Evolutionary conservation across 2,329 filamentous ascomycete species (phyloP).

Genomic region (Fusarium protoensiforme): DNA sequence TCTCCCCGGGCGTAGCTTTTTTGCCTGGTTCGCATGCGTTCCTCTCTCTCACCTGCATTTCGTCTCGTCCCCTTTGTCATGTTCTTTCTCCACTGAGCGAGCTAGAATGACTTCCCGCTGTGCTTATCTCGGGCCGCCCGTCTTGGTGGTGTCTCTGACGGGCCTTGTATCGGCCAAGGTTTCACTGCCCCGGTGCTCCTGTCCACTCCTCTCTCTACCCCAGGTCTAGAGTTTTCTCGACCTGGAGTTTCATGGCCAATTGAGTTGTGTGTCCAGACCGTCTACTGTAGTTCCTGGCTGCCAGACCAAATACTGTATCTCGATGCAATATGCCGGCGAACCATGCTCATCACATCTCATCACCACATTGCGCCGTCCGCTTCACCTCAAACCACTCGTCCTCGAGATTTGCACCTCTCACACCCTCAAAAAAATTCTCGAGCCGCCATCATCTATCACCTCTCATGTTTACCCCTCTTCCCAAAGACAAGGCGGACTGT

Average conservation of each 20-base stretch:
- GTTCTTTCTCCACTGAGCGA: not conserved
- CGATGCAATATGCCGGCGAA: conserved; percentile 13
- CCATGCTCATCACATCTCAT: conserved; percentile 11
- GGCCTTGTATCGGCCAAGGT: conserved; percentile 18
- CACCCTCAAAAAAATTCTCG: conserved; percentile 30
- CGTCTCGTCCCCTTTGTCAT: not conserved
- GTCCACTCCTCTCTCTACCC: conserved; percentile 5
- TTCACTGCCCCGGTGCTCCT: conserved; percentile 18
- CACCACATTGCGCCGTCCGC: conserved; percentile 22
- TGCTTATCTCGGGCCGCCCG: not conserved
- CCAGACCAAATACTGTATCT: not conserved
- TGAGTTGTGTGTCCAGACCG: not conserved
- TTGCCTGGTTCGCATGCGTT: conserved; percentile 7
- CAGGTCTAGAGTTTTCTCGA: not conserved
- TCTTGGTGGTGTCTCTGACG: not conserved
- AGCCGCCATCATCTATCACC: conserved; percentile 19
- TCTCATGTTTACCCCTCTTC: conserved; percentile 10
- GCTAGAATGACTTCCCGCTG: not conserved
- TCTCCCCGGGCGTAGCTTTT: not conserved
- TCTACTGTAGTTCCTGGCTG: not conserved
- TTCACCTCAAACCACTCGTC: conserved; percentile 41
- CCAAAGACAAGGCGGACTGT: conserved; percentile 41
- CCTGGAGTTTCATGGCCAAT: conserved; percentile 24
- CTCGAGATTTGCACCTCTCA: conserved; percentile 27
- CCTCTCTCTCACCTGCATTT: conserved; percentile 14